Evolutionary conservation across 83 land plant genomes (phyloP).

Genomic region (Diphasiastrum complanatum): DNA sequence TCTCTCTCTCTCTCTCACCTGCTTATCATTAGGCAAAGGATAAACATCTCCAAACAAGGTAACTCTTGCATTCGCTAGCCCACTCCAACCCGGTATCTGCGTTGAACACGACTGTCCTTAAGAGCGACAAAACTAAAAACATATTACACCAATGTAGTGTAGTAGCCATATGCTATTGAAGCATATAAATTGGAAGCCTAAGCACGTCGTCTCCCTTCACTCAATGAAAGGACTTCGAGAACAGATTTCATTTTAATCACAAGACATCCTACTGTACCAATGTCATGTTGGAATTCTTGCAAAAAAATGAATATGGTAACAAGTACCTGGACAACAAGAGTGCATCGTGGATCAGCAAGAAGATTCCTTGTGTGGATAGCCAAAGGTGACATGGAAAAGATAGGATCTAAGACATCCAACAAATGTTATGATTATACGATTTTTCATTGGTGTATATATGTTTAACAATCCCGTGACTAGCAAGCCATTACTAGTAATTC

Average conservation of each 20-base stretch:
- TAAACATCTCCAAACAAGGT: conserved; percentile 93
- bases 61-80: conserved; percentile 91
- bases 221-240: not conserved
- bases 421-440: not conserved
- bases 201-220: not conserved
- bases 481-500: too few species aligned
- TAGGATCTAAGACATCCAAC: conserved; percentile 77
- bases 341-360: conserved; percentile 85
- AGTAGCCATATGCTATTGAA: not conserved
- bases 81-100: conserved; percentile 98
- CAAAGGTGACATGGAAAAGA: conserved; percentile 91
- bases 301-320: not conserved
- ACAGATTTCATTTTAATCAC: not conserved
- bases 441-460: too few species aligned
- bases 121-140: too few species aligned
- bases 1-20: too few species aligned
- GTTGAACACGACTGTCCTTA: too few species aligned
- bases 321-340: conserved; percentile 92
- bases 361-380: conserved; percentile 96
- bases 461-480: too few species aligned
- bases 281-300: not conserved
- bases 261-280: not conserved
- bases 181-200: not conserved
- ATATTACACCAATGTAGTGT: not conserved
- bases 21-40: conserved; percentile 77